Evolutionary conservation across 345 rosid species (phyloP), one percentile per base, ranked within the genome.

Genomic region (Boechera stricta): DNA sequence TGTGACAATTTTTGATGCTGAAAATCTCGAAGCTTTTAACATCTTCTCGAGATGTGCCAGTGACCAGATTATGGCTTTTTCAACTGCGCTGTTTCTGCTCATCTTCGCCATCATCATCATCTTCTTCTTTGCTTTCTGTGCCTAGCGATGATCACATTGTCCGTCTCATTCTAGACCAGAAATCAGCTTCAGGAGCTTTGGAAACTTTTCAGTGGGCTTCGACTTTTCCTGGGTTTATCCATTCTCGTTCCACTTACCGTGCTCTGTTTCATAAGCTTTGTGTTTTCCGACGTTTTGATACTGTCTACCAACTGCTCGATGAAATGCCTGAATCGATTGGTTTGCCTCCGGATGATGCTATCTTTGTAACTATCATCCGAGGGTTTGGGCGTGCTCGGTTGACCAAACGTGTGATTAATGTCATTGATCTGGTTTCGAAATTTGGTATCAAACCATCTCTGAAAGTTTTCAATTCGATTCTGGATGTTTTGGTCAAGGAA

Each of bases 121-220:
- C 66, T 0, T 76, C 86, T 4, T 65, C 84, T 32, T 67, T 79
- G 8, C 76, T 79, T 7, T 60, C 85, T 4, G 83, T 79, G 42
- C 93, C 97, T 18, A 85, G 78, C 52, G 86, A 84, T 12, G 89
- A 89, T 1, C 97, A 87, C 73, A 79, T 92, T 13, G 69, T 87
- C 58, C 84, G 80, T 44, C 86, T 92, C 62, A 88, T 94, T 71
- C 78, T 87, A 65, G 96, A 94, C 71, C 94, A 90, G 76, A 93
- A 84, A 41, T 77, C 97, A 61, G 76, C 93, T 4, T 63, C 84
- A 32, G 79, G 79, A 81, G 91, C 92, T 44, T 72, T 90, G 15
- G 75, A 85, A 57, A 90, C 98, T 35, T 91, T 94, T 82, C 77
- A 68, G 63, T 94, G 97, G 98, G 97, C 91, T 4, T 79, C 92